Evolutionary conservation across 2,329 filamentous ascomycete genomes (phyloP).

Genomic region (Penicillium italicum): DNA sequence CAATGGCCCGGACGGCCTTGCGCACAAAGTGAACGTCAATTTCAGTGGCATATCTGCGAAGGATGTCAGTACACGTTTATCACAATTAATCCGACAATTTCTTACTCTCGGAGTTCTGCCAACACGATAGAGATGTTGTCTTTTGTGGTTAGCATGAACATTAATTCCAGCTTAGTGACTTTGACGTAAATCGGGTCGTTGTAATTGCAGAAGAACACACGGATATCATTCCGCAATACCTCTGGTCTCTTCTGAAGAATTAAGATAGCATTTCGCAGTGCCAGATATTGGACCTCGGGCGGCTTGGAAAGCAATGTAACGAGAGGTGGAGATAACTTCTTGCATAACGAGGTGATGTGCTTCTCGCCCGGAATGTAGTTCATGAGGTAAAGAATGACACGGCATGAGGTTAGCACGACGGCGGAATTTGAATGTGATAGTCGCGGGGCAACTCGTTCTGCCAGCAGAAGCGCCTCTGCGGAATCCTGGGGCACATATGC

Average conservation of each 20-base stretch:
- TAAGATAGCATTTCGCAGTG: conserved; percentile 84
- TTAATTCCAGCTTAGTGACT: conserved; percentile 95
- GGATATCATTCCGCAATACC: conserved; percentile 90
- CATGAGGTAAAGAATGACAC: conserved; percentile 95
- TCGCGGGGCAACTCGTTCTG: conserved; percentile 90
- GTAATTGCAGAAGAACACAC: conserved; percentile 99
- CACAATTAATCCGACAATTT: conserved; percentile 4
- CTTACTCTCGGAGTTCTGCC: conserved; percentile 83
- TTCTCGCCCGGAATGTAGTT: conserved; percentile 95
- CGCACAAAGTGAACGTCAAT: conserved; percentile 98
- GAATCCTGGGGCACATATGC: conserved; percentile 93
- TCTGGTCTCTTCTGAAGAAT: conserved; percentile 92
- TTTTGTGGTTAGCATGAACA: conserved; percentile 97
- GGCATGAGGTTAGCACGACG: conserved; percentile 91
- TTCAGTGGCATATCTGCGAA: conserved; percentile 74
- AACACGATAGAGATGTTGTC: conserved; percentile 94
- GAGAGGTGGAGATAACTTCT: conserved; percentile 89
- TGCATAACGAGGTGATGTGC: conserved; percentile 79
- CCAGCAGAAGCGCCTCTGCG: conserved; percentile 79
- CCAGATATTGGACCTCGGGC: conserved; percentile 96
- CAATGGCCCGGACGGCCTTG: conserved; percentile 94
- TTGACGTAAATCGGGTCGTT: conserved; percentile 99
- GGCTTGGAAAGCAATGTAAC: conserved; percentile 95
- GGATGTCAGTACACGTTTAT: conserved; percentile 1
- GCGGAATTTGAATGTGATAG: conserved; percentile 96